Evolutionary conservation across 192 early-diverging fungal species (phyloP), one percentile per base, ranked within the genome.

Genomic region (Allomyces macrogynus): DNA sequence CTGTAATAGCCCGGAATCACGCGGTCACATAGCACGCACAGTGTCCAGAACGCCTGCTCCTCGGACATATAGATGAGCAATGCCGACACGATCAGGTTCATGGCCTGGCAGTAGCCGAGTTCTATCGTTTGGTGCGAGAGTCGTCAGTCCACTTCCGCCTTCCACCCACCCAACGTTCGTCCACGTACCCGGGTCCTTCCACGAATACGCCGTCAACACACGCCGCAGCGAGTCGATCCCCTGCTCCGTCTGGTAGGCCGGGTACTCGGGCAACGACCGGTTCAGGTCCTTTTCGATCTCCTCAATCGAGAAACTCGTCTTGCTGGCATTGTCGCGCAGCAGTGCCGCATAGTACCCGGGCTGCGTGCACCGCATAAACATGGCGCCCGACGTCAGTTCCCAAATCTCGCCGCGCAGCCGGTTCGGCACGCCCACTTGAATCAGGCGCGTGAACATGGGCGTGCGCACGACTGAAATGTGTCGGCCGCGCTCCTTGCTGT

Each of bases 21-120:
- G 26, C 84, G 80, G 66, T 95, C 92, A 67, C 89, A 90, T 60
- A 97, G 75, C 16, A 96, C 84, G 11, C 88, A 86, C 64, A 99
- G 72, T 9, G 88, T 86, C 90, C 93, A 99, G 69, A 99, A 99
- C 20, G 91, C 90, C 71, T 99, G 94, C 77, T 99, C 94, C 70
- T 99, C 96, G 4, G 84, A 87, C 76, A 91, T 81, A 67, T 88
- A 96, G 27, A 99, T 91, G 61, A 99, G 76, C 68, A 99, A 77
- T 0, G 93, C 89, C 26, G 88, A 91, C 57, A 92, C 90, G 1
- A 99, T 87, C 78, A 99, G 93, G 74, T 99, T 99, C 96, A 99
- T 99, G 3, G 96, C 94, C 72, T 99, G 96, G 74, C 96, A 99
- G 75, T 99, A 99, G n/a, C 96, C 96, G 23, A 99, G 83, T 71